phyloP scores from a whole-genome alignment of 1,284 basidiomycete species.

The Fomitopsis palustris region DNA sequence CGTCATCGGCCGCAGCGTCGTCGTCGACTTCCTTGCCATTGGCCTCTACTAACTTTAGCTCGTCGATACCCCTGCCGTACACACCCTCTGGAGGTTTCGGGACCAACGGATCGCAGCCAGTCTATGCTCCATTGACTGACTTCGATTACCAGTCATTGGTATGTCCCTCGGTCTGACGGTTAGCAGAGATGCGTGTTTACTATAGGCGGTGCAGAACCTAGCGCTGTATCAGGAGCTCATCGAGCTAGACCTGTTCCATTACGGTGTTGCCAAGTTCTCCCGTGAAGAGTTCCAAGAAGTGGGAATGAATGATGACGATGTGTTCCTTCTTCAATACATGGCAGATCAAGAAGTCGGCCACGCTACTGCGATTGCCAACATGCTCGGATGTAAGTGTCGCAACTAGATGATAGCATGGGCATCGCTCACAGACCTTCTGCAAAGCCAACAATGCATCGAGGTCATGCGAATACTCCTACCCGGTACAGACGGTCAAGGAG shows the following conservation, averaged over 20 bases:
- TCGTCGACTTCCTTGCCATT: neutral
- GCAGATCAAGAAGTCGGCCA: constrained; percentile 59
- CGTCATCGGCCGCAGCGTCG: neutral
- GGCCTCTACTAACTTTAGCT: constrained; percentile 1
- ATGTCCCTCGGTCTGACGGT: constrained; percentile 7
- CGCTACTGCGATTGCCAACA: constrained; percentile 45
- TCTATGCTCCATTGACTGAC: constrained; percentile 47
- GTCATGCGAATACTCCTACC: constrained; percentile 60
- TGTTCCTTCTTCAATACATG: constrained; percentile 54
- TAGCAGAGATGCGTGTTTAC: neutral
- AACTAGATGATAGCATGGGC: constrained; percentile 3
- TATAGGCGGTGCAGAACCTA: constrained; percentile 36
- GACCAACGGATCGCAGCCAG: constrained; percentile 40
- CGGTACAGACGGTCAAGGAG: constrained; percentile 54
- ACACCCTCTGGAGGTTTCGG: constrained; percentile 38
- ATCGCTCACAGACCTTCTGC: neutral
- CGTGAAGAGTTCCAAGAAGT: constrained; percentile 52
- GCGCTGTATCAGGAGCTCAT: constrained; percentile 62
- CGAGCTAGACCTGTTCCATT: constrained; percentile 62
- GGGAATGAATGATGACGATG: constrained; percentile 51
- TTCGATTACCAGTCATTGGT: constrained; percentile 64
- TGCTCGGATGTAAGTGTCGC: constrained; percentile 35
- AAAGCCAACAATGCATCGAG: constrained; percentile 33
- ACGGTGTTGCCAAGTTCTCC: constrained; percentile 53
- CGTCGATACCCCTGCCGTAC: constrained; percentile 15